These are phyloP conservation scores for Aeschynomene evenia DNA, from an alignment of 306 rosid species.

Conservation along the genomic window DNA sequence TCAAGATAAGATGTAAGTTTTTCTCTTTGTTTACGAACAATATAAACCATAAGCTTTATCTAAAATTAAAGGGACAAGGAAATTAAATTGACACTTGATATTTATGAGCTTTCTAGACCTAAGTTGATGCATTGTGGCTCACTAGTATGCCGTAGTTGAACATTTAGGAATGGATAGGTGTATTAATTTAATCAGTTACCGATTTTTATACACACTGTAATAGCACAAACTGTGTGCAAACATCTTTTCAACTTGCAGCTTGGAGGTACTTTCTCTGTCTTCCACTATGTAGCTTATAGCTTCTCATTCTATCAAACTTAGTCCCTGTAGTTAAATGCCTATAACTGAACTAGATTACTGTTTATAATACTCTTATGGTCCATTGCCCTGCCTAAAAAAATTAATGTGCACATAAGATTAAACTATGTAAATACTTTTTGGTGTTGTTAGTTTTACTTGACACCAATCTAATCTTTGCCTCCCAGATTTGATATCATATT, in stretches of 20 bases:
- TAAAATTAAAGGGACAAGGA: neutral
- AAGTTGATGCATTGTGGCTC: neutral
- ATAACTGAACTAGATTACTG: neutral
- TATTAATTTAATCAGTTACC: neutral
- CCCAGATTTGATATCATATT: constrained; percentile 55
- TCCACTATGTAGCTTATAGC: neutral
- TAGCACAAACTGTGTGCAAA: neutral
- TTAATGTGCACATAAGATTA: neutral
- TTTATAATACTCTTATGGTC: neutral
- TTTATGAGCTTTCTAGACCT: neutral
- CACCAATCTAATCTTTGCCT: constrained; percentile 25
- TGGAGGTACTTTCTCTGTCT: neutral
- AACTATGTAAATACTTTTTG: neutral
- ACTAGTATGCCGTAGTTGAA: neutral
- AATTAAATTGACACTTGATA: neutral
- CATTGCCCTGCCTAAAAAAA: neutral
- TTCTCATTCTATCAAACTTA: constrained; percentile 18
- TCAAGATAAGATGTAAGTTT: constrained; percentile 76
- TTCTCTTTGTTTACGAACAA: neutral
- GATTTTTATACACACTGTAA: neutral
- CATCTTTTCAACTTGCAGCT: neutral
- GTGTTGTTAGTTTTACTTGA: neutral
- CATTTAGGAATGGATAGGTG: neutral
- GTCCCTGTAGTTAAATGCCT: neutral
- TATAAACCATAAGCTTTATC: constrained; percentile 2